Conservation (phyloP, 2,329 filamentous ascomycete species). For the Tolypocladium pustulatum region DNA sequence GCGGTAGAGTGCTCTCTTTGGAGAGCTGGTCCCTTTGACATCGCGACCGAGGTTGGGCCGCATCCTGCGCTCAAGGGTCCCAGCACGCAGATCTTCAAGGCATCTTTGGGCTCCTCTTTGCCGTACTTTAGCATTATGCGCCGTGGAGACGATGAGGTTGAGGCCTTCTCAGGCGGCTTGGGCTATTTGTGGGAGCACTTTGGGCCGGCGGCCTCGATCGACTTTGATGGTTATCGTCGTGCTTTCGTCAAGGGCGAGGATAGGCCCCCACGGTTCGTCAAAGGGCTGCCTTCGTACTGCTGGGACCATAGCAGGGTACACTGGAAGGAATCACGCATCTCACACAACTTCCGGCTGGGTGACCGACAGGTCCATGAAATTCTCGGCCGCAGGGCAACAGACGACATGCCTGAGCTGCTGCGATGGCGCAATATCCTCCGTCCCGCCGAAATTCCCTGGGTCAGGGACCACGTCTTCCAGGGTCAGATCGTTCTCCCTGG, state of each 20-base stretch:
- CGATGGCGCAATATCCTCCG: constrained; percentile 36
- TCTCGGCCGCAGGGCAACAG: constrained; percentile 22
- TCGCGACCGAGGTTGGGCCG: constrained; percentile 36
- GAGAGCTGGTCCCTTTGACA: constrained; percentile 5
- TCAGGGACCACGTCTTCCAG: constrained; percentile 45
- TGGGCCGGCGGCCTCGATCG: neutral
- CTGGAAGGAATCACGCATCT: constrained; percentile 14
- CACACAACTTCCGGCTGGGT: constrained; percentile 21
- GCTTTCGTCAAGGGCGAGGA: neutral
- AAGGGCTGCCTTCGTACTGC: constrained; percentile 18
- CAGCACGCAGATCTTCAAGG: constrained; percentile 28
- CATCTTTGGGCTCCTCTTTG: neutral
- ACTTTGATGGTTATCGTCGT: neutral
- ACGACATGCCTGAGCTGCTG: constrained; percentile 17
- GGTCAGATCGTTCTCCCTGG: constrained; percentile 34
- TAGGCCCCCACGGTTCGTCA: neutral
- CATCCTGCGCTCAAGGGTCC: constrained; percentile 37
- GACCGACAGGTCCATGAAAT: constrained; percentile 28
- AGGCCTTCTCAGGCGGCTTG: constrained; percentile 14
- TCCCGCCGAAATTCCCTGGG: constrained; percentile 39
- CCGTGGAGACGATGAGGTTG: constrained; percentile 28
- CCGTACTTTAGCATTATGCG: neutral
- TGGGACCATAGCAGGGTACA: constrained; percentile 20
- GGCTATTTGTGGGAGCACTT: constrained; percentile 3
- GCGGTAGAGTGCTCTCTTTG: constrained; percentile 21